These are phyloP conservation scores for Wallacemonas rigidus DNA, from an alignment of 208 protist genomes.

Conservation along the genomic window DNA sequence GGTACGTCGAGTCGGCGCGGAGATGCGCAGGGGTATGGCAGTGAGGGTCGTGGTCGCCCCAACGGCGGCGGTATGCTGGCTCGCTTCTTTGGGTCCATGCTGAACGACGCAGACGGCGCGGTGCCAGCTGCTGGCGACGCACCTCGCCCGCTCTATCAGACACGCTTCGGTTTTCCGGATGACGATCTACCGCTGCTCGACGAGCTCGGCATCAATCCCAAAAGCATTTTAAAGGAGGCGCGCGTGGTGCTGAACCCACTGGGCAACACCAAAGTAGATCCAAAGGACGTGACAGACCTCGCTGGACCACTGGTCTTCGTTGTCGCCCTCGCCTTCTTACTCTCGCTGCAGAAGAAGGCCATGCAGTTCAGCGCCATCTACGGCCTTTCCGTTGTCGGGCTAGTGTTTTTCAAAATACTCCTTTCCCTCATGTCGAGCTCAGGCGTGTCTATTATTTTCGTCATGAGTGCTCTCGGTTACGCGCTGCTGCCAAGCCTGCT, in stretches of 20 bases:
- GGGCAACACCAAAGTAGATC: conserved; percentile 24
- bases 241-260: conserved; percentile 77
- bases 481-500: conserved; percentile 76
- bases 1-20: not conserved
- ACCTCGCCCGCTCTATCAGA: conserved; percentile 52
- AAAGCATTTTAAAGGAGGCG: conserved; percentile 59
- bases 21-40: not conserved
- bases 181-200: conserved; percentile 84
- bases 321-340: conserved; percentile 59
- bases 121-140: conserved; percentile 2
- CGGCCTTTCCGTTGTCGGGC: conserved; percentile 68
- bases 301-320: conserved; percentile 79
- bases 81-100: conserved; percentile 25
- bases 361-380: conserved; percentile 89
- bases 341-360: conserved; percentile 68
- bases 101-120: conserved; percentile 20
- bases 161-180: conserved; percentile 77
- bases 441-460: conserved; percentile 61
- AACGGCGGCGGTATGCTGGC: conserved; percentile 15
- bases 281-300: conserved; percentile 65
- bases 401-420: conserved; percentile 69
- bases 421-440: conserved; percentile 67
- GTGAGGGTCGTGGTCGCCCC: not conserved
- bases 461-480: conserved; percentile 81
- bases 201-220: conserved; percentile 75